Evolutionary conservation across 2,329 filamentous ascomycete genomes (phyloP).

Genomic region (Fusarium brevicatenulatum): DNA sequence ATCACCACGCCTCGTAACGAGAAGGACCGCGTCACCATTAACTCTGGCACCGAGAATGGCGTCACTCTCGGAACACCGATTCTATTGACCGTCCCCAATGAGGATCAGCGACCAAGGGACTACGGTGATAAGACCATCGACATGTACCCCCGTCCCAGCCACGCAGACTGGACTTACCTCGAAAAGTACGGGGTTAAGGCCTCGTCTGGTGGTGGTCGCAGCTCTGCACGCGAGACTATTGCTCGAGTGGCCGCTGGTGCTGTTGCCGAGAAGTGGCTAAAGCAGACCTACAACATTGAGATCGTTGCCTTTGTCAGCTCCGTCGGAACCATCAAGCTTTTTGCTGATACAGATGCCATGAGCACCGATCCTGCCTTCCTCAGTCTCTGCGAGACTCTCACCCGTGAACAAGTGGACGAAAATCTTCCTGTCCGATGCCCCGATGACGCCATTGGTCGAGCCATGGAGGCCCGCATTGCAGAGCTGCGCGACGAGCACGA

Average conservation of each 20-base stretch:
- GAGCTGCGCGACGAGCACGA: conserved; percentile 81
- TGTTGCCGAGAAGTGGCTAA: conserved; percentile 92
- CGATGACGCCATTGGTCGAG: conserved; percentile 67
- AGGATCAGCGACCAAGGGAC: conserved; percentile 93
- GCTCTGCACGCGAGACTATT: conserved; percentile 94
- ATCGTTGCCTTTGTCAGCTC: conserved; percentile 92
- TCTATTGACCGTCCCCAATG: conserved; percentile 85
- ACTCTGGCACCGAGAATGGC: conserved; percentile 91
- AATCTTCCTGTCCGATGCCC: conserved; percentile 92
- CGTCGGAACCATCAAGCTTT: conserved; percentile 69
- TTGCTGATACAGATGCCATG: conserved; percentile 55
- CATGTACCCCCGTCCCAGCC: conserved; percentile 86
- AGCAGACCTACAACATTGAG: conserved; percentile 82
- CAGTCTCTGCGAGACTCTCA: conserved; percentile 69
- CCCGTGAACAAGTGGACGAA: conserved; percentile 74
- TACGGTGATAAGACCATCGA: conserved; percentile 93
- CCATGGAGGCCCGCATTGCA: conserved; percentile 84
- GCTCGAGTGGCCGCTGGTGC: conserved; percentile 90
- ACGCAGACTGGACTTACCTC: conserved; percentile 96
- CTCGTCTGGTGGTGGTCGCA: conserved; percentile 87
- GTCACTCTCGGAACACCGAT: conserved; percentile 92
- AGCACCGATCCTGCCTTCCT: conserved; percentile 84
- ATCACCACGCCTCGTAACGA: conserved; percentile 94
- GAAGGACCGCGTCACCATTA: conserved; percentile 90
- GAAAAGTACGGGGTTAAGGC: conserved; percentile 98